Conservation (phyloP, 257 asterid species). For the Lycium ferocissimum region DNA sequence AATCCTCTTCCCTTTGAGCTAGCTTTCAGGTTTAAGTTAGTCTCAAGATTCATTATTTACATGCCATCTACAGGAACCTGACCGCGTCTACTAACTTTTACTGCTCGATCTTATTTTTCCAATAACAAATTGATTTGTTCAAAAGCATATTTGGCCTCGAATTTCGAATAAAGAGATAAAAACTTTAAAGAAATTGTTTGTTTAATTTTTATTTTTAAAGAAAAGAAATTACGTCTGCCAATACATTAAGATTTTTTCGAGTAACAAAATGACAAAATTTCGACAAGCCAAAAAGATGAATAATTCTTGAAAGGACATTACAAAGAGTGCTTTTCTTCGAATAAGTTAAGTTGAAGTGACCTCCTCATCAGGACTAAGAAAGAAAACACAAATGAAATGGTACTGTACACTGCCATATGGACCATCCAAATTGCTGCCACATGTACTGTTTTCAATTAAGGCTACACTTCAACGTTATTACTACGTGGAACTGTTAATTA, state of each 20-base stretch:
- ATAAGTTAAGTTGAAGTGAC: not conserved
- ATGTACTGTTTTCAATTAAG: constrained; percentile 21
- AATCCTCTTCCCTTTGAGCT: too few species aligned
- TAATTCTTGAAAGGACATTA: not conserved
- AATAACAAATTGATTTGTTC: not conserved
- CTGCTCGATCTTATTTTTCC: too few species aligned
- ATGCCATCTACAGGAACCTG: too few species aligned
- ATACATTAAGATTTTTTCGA: not conserved
- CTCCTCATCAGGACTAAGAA: not conserved
- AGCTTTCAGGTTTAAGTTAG: too few species aligned
- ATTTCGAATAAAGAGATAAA: not conserved
- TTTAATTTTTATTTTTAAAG: not conserved
- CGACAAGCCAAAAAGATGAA: not conserved
- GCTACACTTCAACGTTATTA: not conserved
- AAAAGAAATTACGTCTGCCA: not conserved
- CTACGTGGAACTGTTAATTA: constrained; percentile 8
- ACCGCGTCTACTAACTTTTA: too few species aligned
- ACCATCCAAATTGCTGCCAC: not conserved
- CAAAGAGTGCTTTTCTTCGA: not conserved
- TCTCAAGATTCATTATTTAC: too few species aligned
- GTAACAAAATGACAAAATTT: not conserved
- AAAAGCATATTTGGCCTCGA: not conserved
- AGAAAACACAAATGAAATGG: not conserved
- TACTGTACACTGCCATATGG: not conserved
- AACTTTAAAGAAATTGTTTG: not conserved